Evolutionary conservation across 148 eudicot genomes (phyloP), one percentile per base, ranked within the genome.

Genomic region (Chenopodium formosanum): DNA sequence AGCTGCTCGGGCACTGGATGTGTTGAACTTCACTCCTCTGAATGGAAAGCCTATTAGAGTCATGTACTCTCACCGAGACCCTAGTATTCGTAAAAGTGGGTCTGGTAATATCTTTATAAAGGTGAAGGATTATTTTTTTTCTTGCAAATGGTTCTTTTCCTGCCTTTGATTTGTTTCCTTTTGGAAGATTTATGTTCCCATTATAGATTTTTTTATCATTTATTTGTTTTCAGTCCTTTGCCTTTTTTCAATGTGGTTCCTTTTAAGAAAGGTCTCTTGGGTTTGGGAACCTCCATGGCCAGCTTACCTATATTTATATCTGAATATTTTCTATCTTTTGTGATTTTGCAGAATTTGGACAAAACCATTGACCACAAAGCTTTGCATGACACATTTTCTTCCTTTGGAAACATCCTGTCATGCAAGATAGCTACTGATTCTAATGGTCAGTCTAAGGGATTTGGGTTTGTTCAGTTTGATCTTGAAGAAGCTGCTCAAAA

Each of bases 1-100:
- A 90, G 93, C 93, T 77, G 89, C 85, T 19, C 88, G 86, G 58
- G 93, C 93, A 4, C 29, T 85, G 77, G 91, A 89, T 44, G 81
- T 82, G 32, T 68, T 91, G 85, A 89, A 90, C 82, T 90, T 86
- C 82, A 90, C 93, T 25, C 88, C 85, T 17, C 80, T 90, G 10
- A 86, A 89, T 81, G 87, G 87, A 50, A 91, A 89, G 86, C 5
- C 82, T 7, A 86, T 89, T 32, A 82, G 90, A 70, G 73, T 91
- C 11, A 80, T 82, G 86, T 86, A 82, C 77, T 90, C 93, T 40
- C 85, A 84, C n/a, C 70, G 87, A 8, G 90, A 87, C 50, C 89
- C 90, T 8, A 87, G 85, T 25, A 60, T 82, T 4, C 85, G 88
- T 20, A 88, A 82, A 60, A 89, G 87, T 83, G 86, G 88, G 9